Base-by-base conservation (phyloP, 805 yeast species). In the Metschnikowia peoriensis region DNA sequence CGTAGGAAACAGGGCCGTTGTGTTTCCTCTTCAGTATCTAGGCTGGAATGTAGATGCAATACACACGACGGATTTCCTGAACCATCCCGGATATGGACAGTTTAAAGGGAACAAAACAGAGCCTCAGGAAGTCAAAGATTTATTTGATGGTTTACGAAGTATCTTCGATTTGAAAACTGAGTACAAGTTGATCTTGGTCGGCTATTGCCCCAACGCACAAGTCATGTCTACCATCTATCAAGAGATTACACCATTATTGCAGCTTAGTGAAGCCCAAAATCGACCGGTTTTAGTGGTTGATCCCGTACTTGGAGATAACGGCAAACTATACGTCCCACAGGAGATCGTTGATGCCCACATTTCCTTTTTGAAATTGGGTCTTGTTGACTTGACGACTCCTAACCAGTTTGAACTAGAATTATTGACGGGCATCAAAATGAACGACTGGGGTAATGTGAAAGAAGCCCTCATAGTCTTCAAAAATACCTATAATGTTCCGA, bases 231-330 rank as follows among this genome's bases (percentile, higher is more conserved):
- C 77, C 0, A 77, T 89, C 0, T 77, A 76, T 39, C 64, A 73
- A 12, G 64, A 69, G 15, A 64, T 83, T 2, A 72, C 78, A 35
- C 58, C 53, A 12, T 66, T 71, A 46, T 70, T 70, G 63, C 61
- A 47, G 56, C 63, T 45, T 14, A 10, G 46, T 39, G 59, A 39
- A 1, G 82, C 80, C 58, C 48, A 29, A 38, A 45, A 37, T 44
- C 47, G 51, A 69, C 71, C 80, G 0, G 68, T 80, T 15, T 83
- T 93, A 84, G 76, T 92, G 5, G 66, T 93, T 46, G 98, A 93
- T 66, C 98, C 98, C 1, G 94, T 93, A 0, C 70, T 93, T 66
- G 98, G 98, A 11, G 98, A 93, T 64, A 86, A 89, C 60, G 97
- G 97, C 0, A 78, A 74, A 52, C 68, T 91, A 3, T 93, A 93